Evolutionary conservation across 768 basidiomycete genomes (phyloP), one percentile per base, ranked within the genome.

Genomic region (Rhodosporidiobolus sp.): DNA sequence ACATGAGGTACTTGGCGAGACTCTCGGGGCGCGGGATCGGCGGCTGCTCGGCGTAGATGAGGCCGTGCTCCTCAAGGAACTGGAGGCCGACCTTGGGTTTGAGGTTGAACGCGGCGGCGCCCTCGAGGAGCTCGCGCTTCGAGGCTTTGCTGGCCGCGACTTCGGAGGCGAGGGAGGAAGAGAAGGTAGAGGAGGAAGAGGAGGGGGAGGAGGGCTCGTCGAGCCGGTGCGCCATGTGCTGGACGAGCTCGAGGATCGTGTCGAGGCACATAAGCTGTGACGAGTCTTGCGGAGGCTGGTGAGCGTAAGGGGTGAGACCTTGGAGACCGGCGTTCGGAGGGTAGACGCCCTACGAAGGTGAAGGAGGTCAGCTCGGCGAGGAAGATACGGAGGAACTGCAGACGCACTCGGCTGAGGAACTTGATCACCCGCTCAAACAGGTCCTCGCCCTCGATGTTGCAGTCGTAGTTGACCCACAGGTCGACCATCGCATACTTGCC

Each of bases 391-490:
- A 3, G 14, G 53, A 70, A 73, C 46, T 7, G 22, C 58, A 64
- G 12, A 75, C 84, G 67, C 76, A 92, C 93, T 84, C 91, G 67
- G 49, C 76, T 73, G 28, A 93, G 82, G 80, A 98, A 96, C 34
- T 89, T 90, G 70, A 94, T 83, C 30, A 97, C 82, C 24, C 91
- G 85, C 79, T 98, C 94, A 77, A 94, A 95, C 67, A 98, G 82
- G 80, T 98, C 95, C 83, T 98, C 96, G 80, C 92, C 93, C 78
- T 97, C 95, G 75, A 90, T 88, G 78, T 96, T 93, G 78, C 94
- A 97, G 79, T 99, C 96, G 81, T 97, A 99, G 80, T 98, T 99
- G 65, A 88, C 86, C 83, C 92, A 99, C 22, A 96, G 83, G 78
- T 98, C 93, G 57, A 95, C 91, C 90, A 96, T 92, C 83, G 95